Evolutionary conservation across 495 filamentous ascomycete species (phyloP), one percentile per base, ranked within the genome.

Genomic region (Podospora bellae-mahoneyi): DNA sequence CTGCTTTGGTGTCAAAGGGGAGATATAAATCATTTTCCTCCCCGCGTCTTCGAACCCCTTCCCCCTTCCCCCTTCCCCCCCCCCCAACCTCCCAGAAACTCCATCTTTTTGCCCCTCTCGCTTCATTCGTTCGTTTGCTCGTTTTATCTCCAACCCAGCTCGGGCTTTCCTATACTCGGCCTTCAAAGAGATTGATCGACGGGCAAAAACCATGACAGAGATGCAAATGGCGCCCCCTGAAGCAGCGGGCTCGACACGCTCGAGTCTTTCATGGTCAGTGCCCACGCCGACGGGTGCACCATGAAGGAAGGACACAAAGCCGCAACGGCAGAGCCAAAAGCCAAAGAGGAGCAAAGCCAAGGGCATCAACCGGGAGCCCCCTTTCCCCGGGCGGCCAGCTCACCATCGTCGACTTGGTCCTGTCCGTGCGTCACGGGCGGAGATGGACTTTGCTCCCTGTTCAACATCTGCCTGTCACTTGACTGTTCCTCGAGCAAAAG

Each of bases 331-430:
- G 19, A 19, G 6, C 30, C 34, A 20, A 10, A 10, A 9, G 44
- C 6, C 26, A 44, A 53, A 27, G 27, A 15, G n/a, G 6, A 59
- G 55, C 27, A 44, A 59, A 5, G 60, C 57, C 18, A 15, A 10
- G 3, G 79, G 77, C 7, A 80, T 73, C 34, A 64, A 75, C 60
- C 81, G 79, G 80, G 64, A 34, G 4, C 74, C 76, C n/a, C n/a
- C n/a, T n/a, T n/a, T n/a, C n/a, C n/a, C n/a, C n/a, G n/a, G n/a
- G 85, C 4, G 87, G 88, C 16, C 78, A 77, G 6, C 77, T 93
- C 15, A 92, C 90, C 0, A 90, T 94, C 62, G 82, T 93, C 39
- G 91, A 94, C 69, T 81, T 94, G n/a, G 6, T 90, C 85, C 0
- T 91, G 90, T 73, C 90, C 90, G 0, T 93, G 88, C 74, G 82